Evolutionary conservation across 148 eudicot genomes (phyloP).

Genomic region (Heliosperma pusillum): DNA sequence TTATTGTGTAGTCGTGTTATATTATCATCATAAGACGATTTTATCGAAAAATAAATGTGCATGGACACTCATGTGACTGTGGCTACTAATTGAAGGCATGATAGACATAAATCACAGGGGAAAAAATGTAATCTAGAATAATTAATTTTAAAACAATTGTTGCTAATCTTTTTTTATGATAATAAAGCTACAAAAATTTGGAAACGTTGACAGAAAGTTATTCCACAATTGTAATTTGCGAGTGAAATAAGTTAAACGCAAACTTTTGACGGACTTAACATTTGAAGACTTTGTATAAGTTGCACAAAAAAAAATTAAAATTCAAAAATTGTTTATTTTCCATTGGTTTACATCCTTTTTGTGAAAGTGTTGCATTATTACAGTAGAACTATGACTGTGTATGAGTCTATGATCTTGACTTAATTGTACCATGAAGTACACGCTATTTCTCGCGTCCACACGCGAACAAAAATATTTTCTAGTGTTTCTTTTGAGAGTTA

Average conservation of each 20-base stretch:
- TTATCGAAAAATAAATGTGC: too few species aligned
- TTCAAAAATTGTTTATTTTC: background rate
- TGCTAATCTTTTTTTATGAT: background rate
- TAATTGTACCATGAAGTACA: background rate
- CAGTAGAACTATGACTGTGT: too few species aligned
- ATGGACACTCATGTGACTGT: background rate
- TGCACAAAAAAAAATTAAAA: background rate
- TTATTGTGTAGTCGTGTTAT: background rate
- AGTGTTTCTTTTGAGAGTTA: too few species aligned
- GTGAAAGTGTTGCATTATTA: background rate
- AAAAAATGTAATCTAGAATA: background rate
- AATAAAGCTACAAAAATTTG: background rate
- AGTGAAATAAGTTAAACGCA: conserved; percentile 5
- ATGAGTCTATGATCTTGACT: background rate
- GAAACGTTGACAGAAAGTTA: background rate
- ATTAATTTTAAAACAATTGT: background rate
- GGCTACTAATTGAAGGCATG: conserved; percentile 3
- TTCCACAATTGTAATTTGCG: background rate
- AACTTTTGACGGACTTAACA: conserved; percentile 1
- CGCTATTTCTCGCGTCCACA: background rate
- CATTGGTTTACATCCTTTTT: background rate
- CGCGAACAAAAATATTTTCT: too few species aligned
- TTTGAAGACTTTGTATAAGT: background rate
- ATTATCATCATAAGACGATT: too few species aligned
- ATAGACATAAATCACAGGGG: background rate